Percentiles rank a stretch among this genome's conserved stretches.
phyloP scores from a whole-genome alignment of 2,329 filamentous ascomycete genomes.

The Diaporthe australafricana region DNA sequence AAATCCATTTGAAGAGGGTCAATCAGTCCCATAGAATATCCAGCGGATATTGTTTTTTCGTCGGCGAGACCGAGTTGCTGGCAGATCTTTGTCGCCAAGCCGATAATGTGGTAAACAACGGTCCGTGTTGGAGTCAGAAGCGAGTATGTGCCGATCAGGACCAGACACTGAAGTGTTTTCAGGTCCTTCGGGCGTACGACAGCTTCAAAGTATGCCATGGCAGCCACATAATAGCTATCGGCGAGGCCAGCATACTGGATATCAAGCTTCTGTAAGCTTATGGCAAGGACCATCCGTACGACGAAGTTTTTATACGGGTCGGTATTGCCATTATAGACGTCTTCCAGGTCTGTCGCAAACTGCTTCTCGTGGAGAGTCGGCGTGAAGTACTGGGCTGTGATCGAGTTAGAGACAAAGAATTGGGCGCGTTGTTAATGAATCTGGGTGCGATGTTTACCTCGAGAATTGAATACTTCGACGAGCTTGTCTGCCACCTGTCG shows the following conservation, averaged over 20 bases:
- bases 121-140: conserved; percentile 91
- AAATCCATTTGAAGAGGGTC: conserved; percentile 87
- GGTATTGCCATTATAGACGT: conserved; percentile 80
- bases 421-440: conserved; percentile 4
- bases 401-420: conserved; percentile 40
- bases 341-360: conserved; percentile 80
- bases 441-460: conserved; percentile 65
- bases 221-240: conserved; percentile 93
- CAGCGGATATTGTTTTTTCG: conserved; percentile 84
- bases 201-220: conserved; percentile 84
- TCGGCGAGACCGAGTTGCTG: conserved; percentile 90
- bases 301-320: conserved; percentile 91
- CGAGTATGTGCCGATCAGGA: conserved; percentile 90
- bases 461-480: conserved; percentile 86
- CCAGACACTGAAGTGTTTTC: conserved; percentile 89
- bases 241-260: conserved; percentile 91
- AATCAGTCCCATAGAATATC: conserved; percentile 67
- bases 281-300: conserved; percentile 90
- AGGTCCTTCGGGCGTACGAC: conserved; percentile 90
- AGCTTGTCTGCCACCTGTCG: conserved; percentile 80
- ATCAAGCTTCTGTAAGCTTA: conserved; percentile 93
- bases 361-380: conserved; percentile 87
- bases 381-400: conserved; percentile 84
- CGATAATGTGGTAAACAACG: conserved; percentile 92
- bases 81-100: conserved; percentile 86